Conservation (phyloP, 306 rosid species). For the Gastrolobium bilobum region DNA sequence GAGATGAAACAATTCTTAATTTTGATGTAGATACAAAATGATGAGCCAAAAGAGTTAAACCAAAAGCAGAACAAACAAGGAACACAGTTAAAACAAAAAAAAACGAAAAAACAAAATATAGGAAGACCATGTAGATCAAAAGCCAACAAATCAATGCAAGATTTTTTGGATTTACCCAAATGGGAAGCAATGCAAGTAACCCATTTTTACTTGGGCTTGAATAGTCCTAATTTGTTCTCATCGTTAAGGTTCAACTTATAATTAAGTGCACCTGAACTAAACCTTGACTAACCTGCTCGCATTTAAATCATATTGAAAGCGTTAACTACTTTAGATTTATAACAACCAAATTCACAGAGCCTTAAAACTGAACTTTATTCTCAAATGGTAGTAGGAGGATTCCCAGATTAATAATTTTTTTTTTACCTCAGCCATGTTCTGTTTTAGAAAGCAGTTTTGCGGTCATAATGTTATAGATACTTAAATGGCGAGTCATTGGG, state of each 20-base stretch:
- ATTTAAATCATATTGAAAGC: not conserved
- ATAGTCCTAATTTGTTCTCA: not conserved
- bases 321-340: not conserved
- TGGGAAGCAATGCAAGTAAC: constrained; percentile 5
- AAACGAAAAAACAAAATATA: not conserved
- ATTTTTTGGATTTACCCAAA: too few species aligned
- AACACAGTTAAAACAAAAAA: not conserved
- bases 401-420: not conserved
- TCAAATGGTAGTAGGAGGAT: not conserved
- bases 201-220: not conserved
- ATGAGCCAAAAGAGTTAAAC: not conserved
- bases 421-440: not conserved
- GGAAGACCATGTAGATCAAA: not conserved
- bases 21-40: too few species aligned
- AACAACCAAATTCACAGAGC: constrained; percentile 9
- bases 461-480: not conserved
- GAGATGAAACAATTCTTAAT: too few species aligned
- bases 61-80: not conserved
- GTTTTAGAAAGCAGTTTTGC: not conserved
- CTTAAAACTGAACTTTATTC: not conserved
- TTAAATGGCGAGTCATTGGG: not conserved
- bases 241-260: constrained; percentile 7
- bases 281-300: not conserved
- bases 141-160: constrained; percentile 1
- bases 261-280: constrained; percentile 11